Conservation (phyloP, 2,329 filamentous ascomycete genomes). For the Aspergillus felis region DNA sequence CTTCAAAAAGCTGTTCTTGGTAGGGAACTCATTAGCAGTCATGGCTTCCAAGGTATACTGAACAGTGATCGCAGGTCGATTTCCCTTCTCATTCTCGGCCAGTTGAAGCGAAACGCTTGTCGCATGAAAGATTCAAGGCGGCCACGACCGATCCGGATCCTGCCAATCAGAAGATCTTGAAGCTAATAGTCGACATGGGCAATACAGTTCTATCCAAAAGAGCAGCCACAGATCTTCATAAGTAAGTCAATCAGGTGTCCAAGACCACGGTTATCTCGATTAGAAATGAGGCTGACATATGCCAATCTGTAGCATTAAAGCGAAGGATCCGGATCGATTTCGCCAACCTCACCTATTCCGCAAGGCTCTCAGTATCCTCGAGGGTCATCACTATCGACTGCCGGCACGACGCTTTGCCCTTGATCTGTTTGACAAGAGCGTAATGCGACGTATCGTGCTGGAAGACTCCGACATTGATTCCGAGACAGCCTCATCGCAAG, state of each 20-base stretch:
- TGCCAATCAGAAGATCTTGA: slow-evolving; percentile 70
- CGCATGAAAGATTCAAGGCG: slow-evolving; percentile 49
- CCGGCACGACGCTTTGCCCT: slow-evolving; percentile 85
- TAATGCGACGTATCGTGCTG: slow-evolving; percentile 79
- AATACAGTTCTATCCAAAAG: slow-evolving; percentile 92
- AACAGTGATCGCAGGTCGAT: slow-evolving; percentile 24
- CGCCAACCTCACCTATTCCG: slow-evolving; percentile 73
- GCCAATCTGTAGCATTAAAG: slow-evolving; percentile 61
- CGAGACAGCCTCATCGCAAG: slow-evolving; percentile 27
- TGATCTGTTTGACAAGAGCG: slow-evolving; percentile 88
- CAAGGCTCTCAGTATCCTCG: slow-evolving; percentile 77
- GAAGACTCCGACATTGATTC: slow-evolving; percentile 52
- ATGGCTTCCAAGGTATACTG: neutral
- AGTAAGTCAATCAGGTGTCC: slow-evolving; percentile 34
- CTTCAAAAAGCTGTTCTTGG: slow-evolving; percentile 72
- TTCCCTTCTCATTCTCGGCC: slow-evolving; percentile 39
- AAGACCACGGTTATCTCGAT: neutral
- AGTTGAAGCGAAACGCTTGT: slow-evolving; percentile 39
- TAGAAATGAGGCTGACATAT: neutral
- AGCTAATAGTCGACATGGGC: slow-evolving; percentile 80
- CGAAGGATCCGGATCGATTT: slow-evolving; percentile 71
- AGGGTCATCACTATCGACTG: slow-evolving; percentile 84
- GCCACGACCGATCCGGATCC: slow-evolving; percentile 60
- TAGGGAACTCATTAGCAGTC: slow-evolving; percentile 41
- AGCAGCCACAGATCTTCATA: slow-evolving; percentile 72